Conservation (phyloP, 2,329 filamentous ascomycete genomes). For the Fusarium floridanum region DNA sequence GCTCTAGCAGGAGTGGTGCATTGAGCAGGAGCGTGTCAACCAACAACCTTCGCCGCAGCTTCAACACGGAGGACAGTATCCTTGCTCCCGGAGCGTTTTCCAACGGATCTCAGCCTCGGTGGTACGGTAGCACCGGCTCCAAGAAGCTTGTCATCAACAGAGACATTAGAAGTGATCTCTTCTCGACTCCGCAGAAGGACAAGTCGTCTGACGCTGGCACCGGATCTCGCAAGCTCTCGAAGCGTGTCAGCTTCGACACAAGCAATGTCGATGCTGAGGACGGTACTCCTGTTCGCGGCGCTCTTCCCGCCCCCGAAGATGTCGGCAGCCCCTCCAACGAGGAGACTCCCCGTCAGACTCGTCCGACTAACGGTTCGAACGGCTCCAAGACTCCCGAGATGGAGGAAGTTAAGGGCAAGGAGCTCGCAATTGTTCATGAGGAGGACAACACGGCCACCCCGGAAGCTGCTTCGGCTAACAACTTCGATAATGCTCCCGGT, state of each 20-base stretch:
- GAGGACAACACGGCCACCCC: constrained; percentile 61
- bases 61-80: constrained; percentile 87
- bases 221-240: constrained; percentile 72
- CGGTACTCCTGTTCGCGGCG: constrained; percentile 50
- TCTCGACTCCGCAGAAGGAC: constrained; percentile 70
- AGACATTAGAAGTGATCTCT: constrained; percentile 80
- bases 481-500: constrained; percentile 69
- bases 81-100: constrained; percentile 88
- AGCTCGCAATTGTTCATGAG: constrained; percentile 84
- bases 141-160: constrained; percentile 96
- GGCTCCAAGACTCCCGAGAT: constrained; percentile 68
- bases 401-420: constrained; percentile 79
- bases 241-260: constrained; percentile 93
- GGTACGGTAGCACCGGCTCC: constrained; percentile 76
- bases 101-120: constrained; percentile 71
- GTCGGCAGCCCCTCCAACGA: constrained; percentile 48
- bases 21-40: constrained; percentile 90
- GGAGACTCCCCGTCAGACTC: constrained; percentile 64
- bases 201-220: constrained; percentile 56
- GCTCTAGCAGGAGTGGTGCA: constrained; percentile 76
- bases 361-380: constrained; percentile 57
- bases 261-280: constrained; percentile 60
- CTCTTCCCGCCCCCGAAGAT: constrained; percentile 53
- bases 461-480: constrained; percentile 40
- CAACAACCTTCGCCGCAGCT: constrained; percentile 85